phyloP scores from a whole-genome alignment of 257 asterid species.

The Nicotiana tabacum region DNA sequence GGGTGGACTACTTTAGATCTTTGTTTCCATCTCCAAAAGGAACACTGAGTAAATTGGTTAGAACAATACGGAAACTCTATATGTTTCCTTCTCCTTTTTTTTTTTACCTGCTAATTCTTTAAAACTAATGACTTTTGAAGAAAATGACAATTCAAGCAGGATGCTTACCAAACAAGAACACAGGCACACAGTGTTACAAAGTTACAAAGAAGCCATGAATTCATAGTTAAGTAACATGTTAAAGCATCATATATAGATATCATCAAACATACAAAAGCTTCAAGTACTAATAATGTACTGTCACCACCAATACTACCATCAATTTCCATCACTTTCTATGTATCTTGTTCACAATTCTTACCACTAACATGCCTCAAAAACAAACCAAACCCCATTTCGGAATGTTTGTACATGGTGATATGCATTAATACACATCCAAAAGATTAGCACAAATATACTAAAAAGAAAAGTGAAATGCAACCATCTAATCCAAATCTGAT shows the following conservation, averaged over 20 bases:
- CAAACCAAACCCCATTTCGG: background rate
- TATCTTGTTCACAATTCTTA: background rate
- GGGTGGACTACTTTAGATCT: too few relatives aligned
- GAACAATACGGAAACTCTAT: too few relatives aligned
- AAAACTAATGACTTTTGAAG: background rate
- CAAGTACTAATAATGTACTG: background rate
- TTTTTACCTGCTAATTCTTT: background rate
- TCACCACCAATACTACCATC: background rate
- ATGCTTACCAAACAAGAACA: background rate
- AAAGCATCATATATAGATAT: background rate
- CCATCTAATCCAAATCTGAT: slow-evolving; percentile 1
- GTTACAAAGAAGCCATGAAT: background rate
- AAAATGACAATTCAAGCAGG: background rate
- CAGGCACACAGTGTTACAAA: background rate
- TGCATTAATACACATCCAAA: background rate
- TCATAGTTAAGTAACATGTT: background rate
- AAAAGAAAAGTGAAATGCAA: background rate
- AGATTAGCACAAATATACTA: background rate
- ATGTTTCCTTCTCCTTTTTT: background rate
- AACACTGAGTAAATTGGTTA: too few relatives aligned
- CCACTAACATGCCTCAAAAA: background rate
- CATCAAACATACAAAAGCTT: background rate
- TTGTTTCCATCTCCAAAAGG: too few relatives aligned
- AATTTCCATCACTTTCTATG: background rate
- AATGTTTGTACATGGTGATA: background rate